Evolutionary conservation across 108 stramenopile species (phyloP).

Genomic region (Poteriospumella lacustris): DNA sequence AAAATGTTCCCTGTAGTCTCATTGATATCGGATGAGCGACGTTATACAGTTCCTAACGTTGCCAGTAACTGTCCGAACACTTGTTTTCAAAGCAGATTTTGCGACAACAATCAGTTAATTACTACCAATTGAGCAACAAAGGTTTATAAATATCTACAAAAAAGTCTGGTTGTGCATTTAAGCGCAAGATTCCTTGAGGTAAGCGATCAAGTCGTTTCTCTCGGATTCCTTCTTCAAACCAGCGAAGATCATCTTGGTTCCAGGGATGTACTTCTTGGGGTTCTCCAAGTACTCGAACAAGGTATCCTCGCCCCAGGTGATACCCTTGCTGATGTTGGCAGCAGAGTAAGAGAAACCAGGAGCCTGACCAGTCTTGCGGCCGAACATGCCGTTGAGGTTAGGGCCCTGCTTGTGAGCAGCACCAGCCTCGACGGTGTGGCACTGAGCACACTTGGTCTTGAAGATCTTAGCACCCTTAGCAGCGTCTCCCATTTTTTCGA

Average conservation of each 20-base stretch:
- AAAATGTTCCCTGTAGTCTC: no score
- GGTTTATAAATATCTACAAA: no score
- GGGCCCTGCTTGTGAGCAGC: conserved; percentile 99
- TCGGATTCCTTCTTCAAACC: conserved; percentile 95
- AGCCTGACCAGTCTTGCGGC: conserved; percentile 88
- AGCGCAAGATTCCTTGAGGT: conserved; percentile 78
- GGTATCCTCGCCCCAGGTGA: conserved; percentile 88
- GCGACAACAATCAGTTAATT: no score
- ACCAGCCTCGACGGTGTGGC: conserved; percentile 96
- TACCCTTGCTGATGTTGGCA: conserved; percentile 95
- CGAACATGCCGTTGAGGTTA: conserved; percentile 97
- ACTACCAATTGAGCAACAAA: not conserved
- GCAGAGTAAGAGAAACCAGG: conserved; percentile 91
- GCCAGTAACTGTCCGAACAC: no score
- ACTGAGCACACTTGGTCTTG: conserved; percentile 80
- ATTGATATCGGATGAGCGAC: no score
- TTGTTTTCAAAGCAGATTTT: no score
- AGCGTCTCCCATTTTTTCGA: conserved; percentile 27
- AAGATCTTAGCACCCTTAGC: conserved; percentile 50
- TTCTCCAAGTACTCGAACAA: conserved; percentile 91
- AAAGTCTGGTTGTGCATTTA: no score
- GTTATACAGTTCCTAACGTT: no score
- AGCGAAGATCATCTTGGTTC: conserved; percentile 99
- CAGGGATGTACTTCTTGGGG: conserved; percentile 99
- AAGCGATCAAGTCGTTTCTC: conserved; percentile 95